Conservation (phyloP, 2,329 filamentous ascomycete genomes). For the Thielaviopsis populi region DNA sequence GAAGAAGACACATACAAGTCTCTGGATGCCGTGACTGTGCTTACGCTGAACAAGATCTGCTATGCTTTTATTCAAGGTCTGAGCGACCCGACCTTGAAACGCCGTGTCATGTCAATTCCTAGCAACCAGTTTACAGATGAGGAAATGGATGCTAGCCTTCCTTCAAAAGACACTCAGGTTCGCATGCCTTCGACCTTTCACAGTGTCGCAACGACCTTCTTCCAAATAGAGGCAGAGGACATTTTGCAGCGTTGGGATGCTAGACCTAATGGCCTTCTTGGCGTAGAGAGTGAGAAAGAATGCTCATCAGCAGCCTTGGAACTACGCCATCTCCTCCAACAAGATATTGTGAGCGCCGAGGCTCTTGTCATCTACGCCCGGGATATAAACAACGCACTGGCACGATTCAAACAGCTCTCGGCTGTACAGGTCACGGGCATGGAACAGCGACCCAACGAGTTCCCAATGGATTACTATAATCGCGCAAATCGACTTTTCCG, state of each 20-base stretch:
- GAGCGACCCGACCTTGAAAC: not conserved
- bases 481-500: constrained; percentile 25
- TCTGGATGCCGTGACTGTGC: not conserved
- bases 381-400: constrained; percentile 6
- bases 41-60: constrained; percentile 14
- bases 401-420: constrained; percentile 16
- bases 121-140: constrained; percentile 5
- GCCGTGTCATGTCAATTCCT: constrained; percentile 3
- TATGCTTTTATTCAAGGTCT: constrained; percentile 15
- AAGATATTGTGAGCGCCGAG: not conserved
- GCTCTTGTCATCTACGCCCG: not conserved
- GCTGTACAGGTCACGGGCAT: constrained; percentile 13
- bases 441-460: constrained; percentile 15
- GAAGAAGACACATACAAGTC: constrained; percentile 1
- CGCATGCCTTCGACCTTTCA: not conserved
- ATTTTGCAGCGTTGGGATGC: constrained; percentile 11
- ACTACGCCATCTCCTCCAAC: constrained; percentile 4
- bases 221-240: constrained; percentile 11
- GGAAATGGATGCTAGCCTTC: constrained; percentile 4
- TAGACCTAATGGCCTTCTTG: constrained; percentile 7
- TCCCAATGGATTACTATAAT: constrained; percentile 21
- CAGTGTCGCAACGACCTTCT: constrained; percentile 7
- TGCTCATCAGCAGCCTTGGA: constrained; percentile 3
- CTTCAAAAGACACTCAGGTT: not conserved
- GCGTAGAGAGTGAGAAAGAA: constrained; percentile 3